These are phyloP conservation scores for Kockiozyma suomiensis DNA, from an alignment of 805 yeast species.

Conservation along the genomic window DNA sequence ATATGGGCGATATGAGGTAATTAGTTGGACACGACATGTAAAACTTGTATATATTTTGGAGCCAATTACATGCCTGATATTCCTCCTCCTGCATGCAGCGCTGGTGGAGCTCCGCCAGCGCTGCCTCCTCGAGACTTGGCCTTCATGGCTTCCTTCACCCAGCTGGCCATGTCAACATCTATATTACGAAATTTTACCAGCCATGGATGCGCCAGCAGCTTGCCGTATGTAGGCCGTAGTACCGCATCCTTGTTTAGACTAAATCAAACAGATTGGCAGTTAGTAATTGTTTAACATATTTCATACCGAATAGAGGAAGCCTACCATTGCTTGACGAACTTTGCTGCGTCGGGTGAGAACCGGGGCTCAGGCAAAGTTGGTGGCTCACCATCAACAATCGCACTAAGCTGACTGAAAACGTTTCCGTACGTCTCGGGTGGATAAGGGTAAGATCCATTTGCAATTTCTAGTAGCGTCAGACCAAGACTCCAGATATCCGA, in stretches of 20 bases:
- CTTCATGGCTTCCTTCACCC: constrained; percentile 38
- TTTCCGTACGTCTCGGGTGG: constrained; percentile 91
- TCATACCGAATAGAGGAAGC: neutral
- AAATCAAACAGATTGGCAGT: constrained; percentile 44
- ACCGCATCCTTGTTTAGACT: constrained; percentile 74
- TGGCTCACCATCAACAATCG: constrained; percentile 94
- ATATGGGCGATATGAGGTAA: neutral
- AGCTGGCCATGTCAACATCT: constrained; percentile 46
- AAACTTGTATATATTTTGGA: no score
- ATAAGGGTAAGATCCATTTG: constrained; percentile 92
- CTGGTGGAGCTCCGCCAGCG: constrained; percentile 11
- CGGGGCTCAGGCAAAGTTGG: constrained; percentile 68
- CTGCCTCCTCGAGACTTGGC: neutral
- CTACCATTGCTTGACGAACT: constrained; percentile 64
- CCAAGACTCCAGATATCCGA: constrained; percentile 97
- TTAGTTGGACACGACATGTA: neutral
- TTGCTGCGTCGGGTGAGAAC: constrained; percentile 75
- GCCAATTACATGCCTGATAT: neutral
- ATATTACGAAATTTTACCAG: constrained; percentile 54
- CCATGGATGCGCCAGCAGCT: constrained; percentile 85
- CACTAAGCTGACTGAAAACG: constrained; percentile 89
- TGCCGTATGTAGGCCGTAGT: constrained; percentile 76
- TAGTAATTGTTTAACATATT: no score
- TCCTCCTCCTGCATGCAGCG: constrained; percentile 30
- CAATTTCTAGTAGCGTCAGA: constrained; percentile 79